phyloP scores from a whole-genome alignment of 2,329 filamentous ascomycete species.

The Arthrobotrys sphaeroides region DNA sequence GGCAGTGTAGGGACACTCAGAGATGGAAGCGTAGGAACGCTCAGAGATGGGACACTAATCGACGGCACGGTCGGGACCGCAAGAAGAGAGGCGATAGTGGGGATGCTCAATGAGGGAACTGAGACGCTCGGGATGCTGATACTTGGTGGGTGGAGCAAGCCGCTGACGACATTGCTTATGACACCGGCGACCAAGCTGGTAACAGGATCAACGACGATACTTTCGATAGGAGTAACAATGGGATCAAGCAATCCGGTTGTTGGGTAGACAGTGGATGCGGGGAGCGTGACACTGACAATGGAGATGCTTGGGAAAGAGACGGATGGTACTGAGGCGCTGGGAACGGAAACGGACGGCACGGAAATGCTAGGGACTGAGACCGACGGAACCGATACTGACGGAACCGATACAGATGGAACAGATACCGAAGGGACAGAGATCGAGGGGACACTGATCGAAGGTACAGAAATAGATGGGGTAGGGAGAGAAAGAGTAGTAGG shows the following conservation, averaged over 20 bases:
- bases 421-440: constrained; percentile 1
- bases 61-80: not conserved
- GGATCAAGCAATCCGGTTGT: no score
- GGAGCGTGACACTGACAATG: not conserved
- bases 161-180: not conserved
- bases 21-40: not conserved
- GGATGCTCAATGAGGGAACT: not conserved
- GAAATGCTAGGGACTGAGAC: not conserved
- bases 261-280: not conserved
- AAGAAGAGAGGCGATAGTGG: not conserved
- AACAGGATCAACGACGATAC: no score
- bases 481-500: not conserved
- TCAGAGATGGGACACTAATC: not conserved
- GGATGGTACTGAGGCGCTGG: not conserved
- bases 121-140: not conserved
- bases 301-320: not conserved
- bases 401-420: not conserved
- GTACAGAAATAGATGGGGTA: not conserved
- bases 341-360: not conserved
- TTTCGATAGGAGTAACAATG: no score
- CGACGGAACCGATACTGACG: not conserved
- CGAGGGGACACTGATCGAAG: not conserved
- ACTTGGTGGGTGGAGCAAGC: not conserved
- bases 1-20: not conserved
- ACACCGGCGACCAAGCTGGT: not conserved